Conservation (phyloP, 768 basidiomycete genomes). For the Mycena haematopus region DNA sequence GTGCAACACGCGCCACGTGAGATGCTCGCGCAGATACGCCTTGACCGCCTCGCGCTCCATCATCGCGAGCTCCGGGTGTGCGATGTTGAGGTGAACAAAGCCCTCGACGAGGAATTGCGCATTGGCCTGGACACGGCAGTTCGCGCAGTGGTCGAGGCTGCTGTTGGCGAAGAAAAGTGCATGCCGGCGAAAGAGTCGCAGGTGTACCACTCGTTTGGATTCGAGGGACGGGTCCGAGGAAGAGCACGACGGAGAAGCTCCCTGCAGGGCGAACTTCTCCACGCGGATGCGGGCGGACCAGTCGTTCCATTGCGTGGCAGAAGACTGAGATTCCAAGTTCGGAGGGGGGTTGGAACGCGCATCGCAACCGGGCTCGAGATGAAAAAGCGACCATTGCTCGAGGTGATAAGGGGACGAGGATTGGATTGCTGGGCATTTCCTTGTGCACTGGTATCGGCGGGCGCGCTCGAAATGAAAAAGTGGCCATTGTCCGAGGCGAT, state of each 20-base stretch:
- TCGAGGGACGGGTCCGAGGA: slow-evolving; percentile 53
- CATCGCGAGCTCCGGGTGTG: too few species aligned
- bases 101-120: slow-evolving; percentile 43
- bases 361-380: too few species aligned
- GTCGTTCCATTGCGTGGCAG: slow-evolving; percentile 36
- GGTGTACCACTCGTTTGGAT: slow-evolving; percentile 44
- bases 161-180: slow-evolving; percentile 50
- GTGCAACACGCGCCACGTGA: too few species aligned
- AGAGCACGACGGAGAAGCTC: slow-evolving; percentile 52
- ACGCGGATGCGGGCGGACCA: slow-evolving; percentile 51
- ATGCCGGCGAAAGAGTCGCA: slow-evolving; percentile 47
- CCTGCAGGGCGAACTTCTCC: slow-evolving; percentile 50
- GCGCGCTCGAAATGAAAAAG: too few species aligned
- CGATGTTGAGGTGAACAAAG: slow-evolving; percentile 49
- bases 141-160: slow-evolving; percentile 43
- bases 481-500: neutral
- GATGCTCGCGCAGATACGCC: too few species aligned
- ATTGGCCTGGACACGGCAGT: slow-evolving; percentile 41
- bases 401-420: too few species aligned
- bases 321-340: slow-evolving; percentile 5
- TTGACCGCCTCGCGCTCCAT: too few species aligned
- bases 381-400: too few species aligned
- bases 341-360: neutral
- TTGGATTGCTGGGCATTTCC: too few species aligned
- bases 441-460: too few species aligned